phyloP scores from a whole-genome alignment of 202 grass and related monocot species.

The Brachypodium distachyon region DNA sequence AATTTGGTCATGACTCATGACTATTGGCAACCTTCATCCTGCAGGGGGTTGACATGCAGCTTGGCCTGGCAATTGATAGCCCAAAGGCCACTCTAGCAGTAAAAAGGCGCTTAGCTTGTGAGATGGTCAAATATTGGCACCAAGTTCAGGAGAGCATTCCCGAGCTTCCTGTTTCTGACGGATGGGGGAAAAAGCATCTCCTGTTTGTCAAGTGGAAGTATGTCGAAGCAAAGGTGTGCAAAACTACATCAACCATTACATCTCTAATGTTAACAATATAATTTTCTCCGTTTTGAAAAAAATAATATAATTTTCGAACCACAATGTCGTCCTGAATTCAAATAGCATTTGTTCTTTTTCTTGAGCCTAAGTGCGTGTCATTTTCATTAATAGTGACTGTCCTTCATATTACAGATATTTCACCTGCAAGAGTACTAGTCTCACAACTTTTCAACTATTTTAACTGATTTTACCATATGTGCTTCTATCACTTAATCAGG shows the following conservation, averaged over 20 bases:
- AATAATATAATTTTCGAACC: not conserved
- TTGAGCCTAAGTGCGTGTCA: too few species aligned
- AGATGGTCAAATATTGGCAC: conserved; percentile 97
- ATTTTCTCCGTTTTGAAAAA: too few species aligned
- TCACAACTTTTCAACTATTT: conserved; percentile 12
- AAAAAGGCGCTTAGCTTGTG: conserved; percentile 92
- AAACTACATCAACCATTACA: not conserved
- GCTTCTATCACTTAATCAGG: conserved; percentile 60
- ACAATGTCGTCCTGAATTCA: not conserved
- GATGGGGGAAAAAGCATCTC: conserved; percentile 83
- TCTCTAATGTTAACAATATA: not conserved
- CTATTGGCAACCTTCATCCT: not conserved
- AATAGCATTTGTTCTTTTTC: not conserved
- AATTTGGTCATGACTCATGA: not conserved
- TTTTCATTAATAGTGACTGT: not conserved
- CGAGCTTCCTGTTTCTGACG: conserved; percentile 51
- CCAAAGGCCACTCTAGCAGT: conserved; percentile 94
- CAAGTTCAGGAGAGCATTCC: conserved; percentile 78
- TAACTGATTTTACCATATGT: conserved; percentile 1
- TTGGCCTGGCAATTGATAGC: conserved; percentile 94
- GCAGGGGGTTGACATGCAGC: conserved; percentile 90
- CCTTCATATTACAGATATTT: not conserved
- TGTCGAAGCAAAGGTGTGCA: conserved; percentile 83
- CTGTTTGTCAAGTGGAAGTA: conserved; percentile 95
- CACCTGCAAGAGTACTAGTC: not conserved